Percentiles rank a stretch among this genome's conserved stretches.
Conservation (phyloP, 2,329 filamentous ascomycete species). For the Curvularia verruculosa region DNA sequence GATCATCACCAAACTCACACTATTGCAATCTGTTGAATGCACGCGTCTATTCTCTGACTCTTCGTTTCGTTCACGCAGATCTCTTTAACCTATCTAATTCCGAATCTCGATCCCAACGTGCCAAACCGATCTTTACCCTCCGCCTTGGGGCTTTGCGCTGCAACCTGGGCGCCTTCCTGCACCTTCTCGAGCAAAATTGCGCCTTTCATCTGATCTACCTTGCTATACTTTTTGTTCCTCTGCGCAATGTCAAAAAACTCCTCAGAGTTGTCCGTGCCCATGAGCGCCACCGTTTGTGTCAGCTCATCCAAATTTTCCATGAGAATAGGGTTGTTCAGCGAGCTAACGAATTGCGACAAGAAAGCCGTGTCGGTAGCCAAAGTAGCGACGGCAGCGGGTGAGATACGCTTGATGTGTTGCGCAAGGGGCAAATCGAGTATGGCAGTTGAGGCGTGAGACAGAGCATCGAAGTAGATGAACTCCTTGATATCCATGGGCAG, state of each 20-base stretch:
- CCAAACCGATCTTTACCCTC: constrained; percentile 42
- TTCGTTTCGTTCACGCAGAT: background rate
- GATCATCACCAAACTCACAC: background rate
- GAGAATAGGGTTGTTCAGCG: constrained; percentile 85
- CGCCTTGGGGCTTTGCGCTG: constrained; percentile 42
- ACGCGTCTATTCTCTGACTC: background rate
- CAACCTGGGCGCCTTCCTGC: constrained; percentile 44
- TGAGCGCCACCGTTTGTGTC: constrained; percentile 86
- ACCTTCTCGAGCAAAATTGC: constrained; percentile 86
- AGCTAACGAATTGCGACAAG: constrained; percentile 83
- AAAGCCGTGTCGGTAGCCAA: constrained; percentile 84
- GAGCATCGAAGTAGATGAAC: constrained; percentile 95
- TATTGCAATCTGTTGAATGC: background rate
- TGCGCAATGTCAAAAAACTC: constrained; percentile 94
- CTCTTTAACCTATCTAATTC: constrained; percentile 23
- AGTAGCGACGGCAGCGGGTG: constrained; percentile 80
- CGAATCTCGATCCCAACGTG: constrained; percentile 44
- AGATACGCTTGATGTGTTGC: constrained; percentile 81
- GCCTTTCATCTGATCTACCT: constrained; percentile 89
- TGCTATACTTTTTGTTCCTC: constrained; percentile 89
- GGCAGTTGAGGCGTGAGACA: constrained; percentile 86
- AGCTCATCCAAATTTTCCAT: constrained; percentile 90
- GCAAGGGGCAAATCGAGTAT: constrained; percentile 82
- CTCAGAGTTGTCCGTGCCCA: constrained; percentile 87
- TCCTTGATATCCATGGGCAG: constrained; percentile 97